Percentiles rank a stretch among this genome's conserved stretches.
Evolutionary conservation across 257 asterid species (phyloP).

Genomic region (Eucommia ulmoides): DNA sequence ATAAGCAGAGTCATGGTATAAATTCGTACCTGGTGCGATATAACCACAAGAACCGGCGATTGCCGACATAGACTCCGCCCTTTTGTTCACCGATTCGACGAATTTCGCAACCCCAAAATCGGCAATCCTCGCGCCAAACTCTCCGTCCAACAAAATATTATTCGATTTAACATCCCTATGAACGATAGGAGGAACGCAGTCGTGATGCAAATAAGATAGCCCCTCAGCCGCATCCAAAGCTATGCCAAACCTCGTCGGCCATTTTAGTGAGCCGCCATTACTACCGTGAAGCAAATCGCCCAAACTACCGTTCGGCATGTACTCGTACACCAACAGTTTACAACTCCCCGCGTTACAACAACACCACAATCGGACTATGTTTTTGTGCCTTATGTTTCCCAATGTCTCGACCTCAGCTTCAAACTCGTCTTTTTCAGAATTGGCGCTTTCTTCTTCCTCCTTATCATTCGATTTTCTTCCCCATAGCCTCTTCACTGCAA

Average conservation of each 20-base stretch:
- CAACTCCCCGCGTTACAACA: slow-evolving; percentile 40
- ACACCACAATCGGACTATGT: slow-evolving; percentile 67
- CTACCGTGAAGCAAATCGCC: slow-evolving; percentile 57
- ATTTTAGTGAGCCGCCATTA: slow-evolving; percentile 33
- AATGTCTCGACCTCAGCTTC: slow-evolving; percentile 64
- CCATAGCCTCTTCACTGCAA: slow-evolving; percentile 66
- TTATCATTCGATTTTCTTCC: slow-evolving; percentile 21
- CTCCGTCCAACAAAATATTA: slow-evolving; percentile 50
- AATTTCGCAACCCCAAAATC: slow-evolving; percentile 85
- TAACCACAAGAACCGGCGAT: slow-evolving; percentile 86
- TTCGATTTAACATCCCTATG: slow-evolving; percentile 82
- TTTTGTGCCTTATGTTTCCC: slow-evolving; percentile 78
- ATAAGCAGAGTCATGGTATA: too few species aligned
- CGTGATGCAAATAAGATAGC: slow-evolving; percentile 77
- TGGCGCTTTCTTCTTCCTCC: slow-evolving; percentile 5
- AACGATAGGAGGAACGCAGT: slow-evolving; percentile 73
- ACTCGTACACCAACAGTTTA: slow-evolving; percentile 73
- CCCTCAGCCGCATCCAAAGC: slow-evolving; percentile 83
- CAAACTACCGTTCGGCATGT: slow-evolving; percentile 77
- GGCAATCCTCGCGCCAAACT: slow-evolving; percentile 57
- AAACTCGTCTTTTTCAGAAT: slow-evolving; percentile 30
- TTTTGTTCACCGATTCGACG: slow-evolving; percentile 19
- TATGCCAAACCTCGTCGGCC: slow-evolving; percentile 57
- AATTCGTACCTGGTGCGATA: slow-evolving; percentile 30
- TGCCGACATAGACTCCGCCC: slow-evolving; percentile 50